Evolutionary conservation across 208 protist species (phyloP), one percentile per base, ranked within the genome.

Genomic region (Strigomonas culicis): DNA sequence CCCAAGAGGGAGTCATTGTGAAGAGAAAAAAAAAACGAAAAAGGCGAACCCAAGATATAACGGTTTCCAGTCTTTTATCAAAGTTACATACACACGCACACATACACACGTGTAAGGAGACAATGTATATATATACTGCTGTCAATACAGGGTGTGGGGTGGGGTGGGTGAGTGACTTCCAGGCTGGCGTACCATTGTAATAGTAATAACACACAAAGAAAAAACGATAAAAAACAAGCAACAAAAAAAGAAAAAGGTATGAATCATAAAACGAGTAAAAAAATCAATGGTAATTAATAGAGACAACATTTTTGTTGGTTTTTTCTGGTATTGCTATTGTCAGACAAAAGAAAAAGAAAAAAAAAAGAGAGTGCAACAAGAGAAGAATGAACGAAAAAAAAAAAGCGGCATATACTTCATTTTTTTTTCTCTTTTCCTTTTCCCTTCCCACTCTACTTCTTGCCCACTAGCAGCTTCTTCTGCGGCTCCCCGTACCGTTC

Each of bases 401-500:
- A 30, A 52, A 39, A 28, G 15, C 47, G 13, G 4, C 19, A n/a
- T n/a, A n/a, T 4, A 7, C 11, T 52, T 36, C 31, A 36, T 7
- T 52, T 10, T n/a, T 64, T 4, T n/a, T 52, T 64, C 10, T 64
- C 6, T 31, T 34, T 65, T 55, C 60, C 32, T 55, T 49, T 55
- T 56, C 43, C 32, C 52, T 25, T 36, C 56, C 1, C 17, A 30
- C n/a, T 61, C 22, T 19, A 22, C 17, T 53, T 53, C 49, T 21
- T 53, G 6, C 17, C 30, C 6, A 34, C 10, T 58, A n/a, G 11
- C 32, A 11, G 6, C 19, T 31, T 34, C 32, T 58, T 58, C 19
- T 34, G 13, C 6, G 6, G 36, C n/a, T n/a, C n/a, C n/a, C 28
- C 32, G 57, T 68, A 76, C 19, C 71, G 71, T 2, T 63, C 64